phyloP scores from a whole-genome alignment of 306 rosid genomes.

The Prunus persica region Prunus_persica_NCBIv2 NC_034009.1:27838501-27839000 shows the following conservation, averaged over 20 bases:
- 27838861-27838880: constrained; percentile 13
- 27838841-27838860: constrained; percentile 34
- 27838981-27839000: background rate
- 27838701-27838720: constrained; percentile 34
- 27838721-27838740: constrained; percentile 13
- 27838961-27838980: background rate
- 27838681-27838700: constrained; percentile 19
- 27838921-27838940: background rate
- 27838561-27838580: background rate
- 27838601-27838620: no score
- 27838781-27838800: constrained; percentile 29
- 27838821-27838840: constrained; percentile 20
- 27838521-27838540: constrained; percentile 46
- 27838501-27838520: constrained; percentile 88
- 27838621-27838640: background rate
- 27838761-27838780: constrained; percentile 28
- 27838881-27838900: constrained; percentile 31
- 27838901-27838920: constrained; percentile 19
- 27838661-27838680: constrained; percentile 14
- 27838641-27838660: constrained; percentile 8
- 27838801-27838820: constrained; percentile 37
- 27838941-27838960: background rate
- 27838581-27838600: no score
- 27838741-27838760: constrained; percentile 34
- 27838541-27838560: background rate